phyloP scores from a whole-genome alignment of 768 basidiomycete genomes.

The Neoboletus magnificus region DNA sequence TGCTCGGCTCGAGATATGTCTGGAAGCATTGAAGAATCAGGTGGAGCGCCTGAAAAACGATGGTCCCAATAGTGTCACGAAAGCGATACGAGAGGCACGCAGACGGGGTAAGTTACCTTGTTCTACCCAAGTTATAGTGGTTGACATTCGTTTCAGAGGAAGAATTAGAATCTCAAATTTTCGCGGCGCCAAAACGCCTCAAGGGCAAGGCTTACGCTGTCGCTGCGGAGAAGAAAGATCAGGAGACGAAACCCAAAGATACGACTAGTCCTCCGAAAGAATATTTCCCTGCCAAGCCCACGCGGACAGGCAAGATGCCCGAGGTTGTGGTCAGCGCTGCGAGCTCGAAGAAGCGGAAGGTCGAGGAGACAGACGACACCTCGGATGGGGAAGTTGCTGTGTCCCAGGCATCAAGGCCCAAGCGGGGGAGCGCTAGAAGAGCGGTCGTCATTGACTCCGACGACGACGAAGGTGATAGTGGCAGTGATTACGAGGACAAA shows the following conservation, averaged over 20 bases:
- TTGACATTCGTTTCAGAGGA: conserved; percentile 38
- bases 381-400: conserved; percentile 37
- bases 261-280: conserved; percentile 17
- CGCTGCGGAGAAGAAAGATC: conserved; percentile 41
- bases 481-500: conserved; percentile 33
- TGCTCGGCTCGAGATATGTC: conserved; percentile 65
- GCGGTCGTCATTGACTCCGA: conserved; percentile 49
- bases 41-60: conserved; percentile 64
- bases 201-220: conserved; percentile 74
- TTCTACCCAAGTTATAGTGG: not conserved
- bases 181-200: conserved; percentile 59
- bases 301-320: conserved; percentile 41
- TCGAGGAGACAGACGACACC: conserved; percentile 15
- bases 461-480: conserved; percentile 36
- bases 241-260: conserved; percentile 19
- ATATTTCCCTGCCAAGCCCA: conserved; percentile 26
- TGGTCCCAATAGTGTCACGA: conserved; percentile 58
- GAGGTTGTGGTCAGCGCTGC: conserved; percentile 55
- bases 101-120: conserved; percentile 47
- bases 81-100: conserved; percentile 61
- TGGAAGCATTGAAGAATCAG: conserved; percentile 58
- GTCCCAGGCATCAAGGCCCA: conserved; percentile 33
- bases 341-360: conserved; percentile 18
- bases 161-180: conserved; percentile 45
- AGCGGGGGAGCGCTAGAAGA: conserved; percentile 38